phyloP scores from a whole-genome alignment of 805 yeast species.

The Candida tallmaniae region DNA sequence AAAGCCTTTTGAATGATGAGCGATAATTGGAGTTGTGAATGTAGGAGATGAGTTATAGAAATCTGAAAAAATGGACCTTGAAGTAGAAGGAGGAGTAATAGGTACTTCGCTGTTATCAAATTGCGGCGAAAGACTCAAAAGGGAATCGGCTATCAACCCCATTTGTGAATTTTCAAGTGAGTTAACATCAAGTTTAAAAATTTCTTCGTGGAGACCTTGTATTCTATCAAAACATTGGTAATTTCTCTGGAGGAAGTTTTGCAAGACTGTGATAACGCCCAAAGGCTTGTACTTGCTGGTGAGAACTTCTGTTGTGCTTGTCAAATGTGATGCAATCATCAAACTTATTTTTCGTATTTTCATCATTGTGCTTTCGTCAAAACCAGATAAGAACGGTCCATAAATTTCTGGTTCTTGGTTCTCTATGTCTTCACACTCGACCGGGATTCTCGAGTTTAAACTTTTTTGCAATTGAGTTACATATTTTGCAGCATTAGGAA shows the following conservation, averaged over 20 bases:
- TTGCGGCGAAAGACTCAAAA: no score
- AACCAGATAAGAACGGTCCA: conserved; percentile 48
- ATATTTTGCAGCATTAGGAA: conserved; percentile 39
- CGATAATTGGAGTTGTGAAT: no score
- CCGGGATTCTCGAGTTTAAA: not conserved
- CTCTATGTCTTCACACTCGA: conserved; percentile 29
- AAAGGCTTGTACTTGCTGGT: conserved; percentile 41
- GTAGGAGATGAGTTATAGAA: no score
- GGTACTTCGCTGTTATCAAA: no score
- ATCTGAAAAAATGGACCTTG: no score
- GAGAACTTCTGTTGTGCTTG: conserved; percentile 48
- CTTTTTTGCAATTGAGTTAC: conserved; percentile 11
- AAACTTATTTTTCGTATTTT: conserved; percentile 39
- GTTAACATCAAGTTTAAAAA: no score
- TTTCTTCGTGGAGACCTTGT: no score
- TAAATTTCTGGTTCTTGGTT: conserved; percentile 36
- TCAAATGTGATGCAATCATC: conserved; percentile 39
- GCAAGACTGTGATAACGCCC: not conserved
- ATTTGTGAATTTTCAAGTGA: no score
- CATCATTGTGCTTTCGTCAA: conserved; percentile 37
- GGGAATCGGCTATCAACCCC: no score
- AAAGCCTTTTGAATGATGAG: no score
- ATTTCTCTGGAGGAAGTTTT: conserved; percentile 14
- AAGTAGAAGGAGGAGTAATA: no score
- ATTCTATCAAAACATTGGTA: no score